Evolutionary conservation across 768 basidiomycete genomes (phyloP), one percentile per base, ranked within the genome.

Genomic region (Rhizopogon sp.): DNA sequence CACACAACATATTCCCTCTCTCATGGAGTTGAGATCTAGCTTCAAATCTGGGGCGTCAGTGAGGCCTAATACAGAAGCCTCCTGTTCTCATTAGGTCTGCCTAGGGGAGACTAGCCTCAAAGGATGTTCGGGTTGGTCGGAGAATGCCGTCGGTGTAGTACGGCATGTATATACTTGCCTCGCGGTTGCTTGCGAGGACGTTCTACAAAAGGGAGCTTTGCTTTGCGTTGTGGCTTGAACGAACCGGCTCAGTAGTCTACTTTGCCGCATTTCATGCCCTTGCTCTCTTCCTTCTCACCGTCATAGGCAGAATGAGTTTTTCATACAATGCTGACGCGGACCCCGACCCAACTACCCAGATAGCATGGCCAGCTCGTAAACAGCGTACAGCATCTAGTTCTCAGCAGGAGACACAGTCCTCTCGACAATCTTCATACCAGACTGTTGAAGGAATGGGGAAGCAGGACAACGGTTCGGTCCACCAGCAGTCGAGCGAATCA

Each of bases 301-400:
- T 47, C 3, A 53, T 53, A 52, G 52, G 55, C 64, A 63, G 62
- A 50, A 90, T 90, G 87, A 74, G 85, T 56, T 81, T 84, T 64
- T 78, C 84, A 41, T 73, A 81, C 57, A 70, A 64, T 56, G 62
- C 65, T 14, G 73, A 74, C 60, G 67, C 81, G 17, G 85, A 87
- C 64, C 84, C 88, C 22, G 88, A 90, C 67, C 85, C 87, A n/a
- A 87, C 86, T 0, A 85, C 83, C 11, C 89, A 89, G 67, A 84
- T 90, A 44, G 70, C 89, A 22, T 91, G 89, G 89, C 89, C 89
- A 46, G 71, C 69, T 33, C 68, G 64, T 40, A 73, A 62, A 60
- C 70, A 70, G 60, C 64, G 64, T 14, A 68, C 64, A 4, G 43
- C 61, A 16, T 62, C 62, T 14, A 56, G 59, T 45, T 54, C 56